Conservation (phyloP, 306 rosid genomes). For the Quercus parvula region DNA sequence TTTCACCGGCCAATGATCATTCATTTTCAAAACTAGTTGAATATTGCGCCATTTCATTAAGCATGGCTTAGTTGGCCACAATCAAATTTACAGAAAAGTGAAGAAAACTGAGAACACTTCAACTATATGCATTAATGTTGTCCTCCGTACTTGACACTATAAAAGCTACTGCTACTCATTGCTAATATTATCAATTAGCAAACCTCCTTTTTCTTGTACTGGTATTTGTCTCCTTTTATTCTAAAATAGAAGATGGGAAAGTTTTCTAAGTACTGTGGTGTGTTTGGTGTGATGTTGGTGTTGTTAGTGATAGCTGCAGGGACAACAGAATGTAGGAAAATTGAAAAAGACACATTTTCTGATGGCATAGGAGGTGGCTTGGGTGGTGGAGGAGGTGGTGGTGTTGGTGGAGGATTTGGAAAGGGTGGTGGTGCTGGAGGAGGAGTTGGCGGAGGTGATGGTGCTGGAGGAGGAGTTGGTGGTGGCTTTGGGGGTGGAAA, state of each 20-base stretch:
- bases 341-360: constrained; percentile 26
- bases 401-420: no score
- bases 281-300: constrained; percentile 42
- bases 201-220: neutral
- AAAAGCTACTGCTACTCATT: constrained; percentile 23
- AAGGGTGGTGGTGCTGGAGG: no score
- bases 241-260: constrained; percentile 39
- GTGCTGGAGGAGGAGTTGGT: no score
- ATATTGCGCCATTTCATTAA: constrained; percentile 25
- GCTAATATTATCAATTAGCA: constrained; percentile 4
- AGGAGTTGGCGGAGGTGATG: no score
- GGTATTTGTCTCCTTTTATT: neutral
- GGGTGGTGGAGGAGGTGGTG: constrained; percentile 28
- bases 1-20: constrained; percentile 28
- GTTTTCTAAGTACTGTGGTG: constrained; percentile 23
- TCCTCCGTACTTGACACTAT: constrained; percentile 22
- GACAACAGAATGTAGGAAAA: constrained; percentile 43
- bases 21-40: constrained; percentile 39
- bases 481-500: no score
- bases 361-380: neutral
- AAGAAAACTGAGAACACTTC: constrained; percentile 3
- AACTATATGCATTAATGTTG: constrained; percentile 44
- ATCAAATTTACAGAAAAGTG: neutral
- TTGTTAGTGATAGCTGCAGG: constrained; percentile 27
- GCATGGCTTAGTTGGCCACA: neutral